Evolutionary conservation across 495 filamentous ascomycete genomes (phyloP).

Genomic region (Neurospora tetrasperma): DNA sequence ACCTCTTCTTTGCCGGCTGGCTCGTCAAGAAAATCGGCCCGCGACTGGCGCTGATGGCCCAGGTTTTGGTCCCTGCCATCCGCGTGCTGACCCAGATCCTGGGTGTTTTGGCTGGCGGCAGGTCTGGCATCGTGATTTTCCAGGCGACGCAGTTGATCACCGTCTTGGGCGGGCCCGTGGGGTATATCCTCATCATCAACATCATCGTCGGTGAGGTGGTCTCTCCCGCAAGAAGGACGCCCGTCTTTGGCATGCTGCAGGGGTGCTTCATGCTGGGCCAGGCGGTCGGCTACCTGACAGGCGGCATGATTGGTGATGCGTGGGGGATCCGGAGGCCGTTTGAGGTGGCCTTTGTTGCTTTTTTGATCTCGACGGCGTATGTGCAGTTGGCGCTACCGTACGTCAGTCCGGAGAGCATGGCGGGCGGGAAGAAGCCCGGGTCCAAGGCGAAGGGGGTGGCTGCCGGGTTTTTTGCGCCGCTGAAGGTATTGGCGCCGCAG

Average conservation of each 20-base stretch:
- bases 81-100: constrained; percentile 44
- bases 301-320: constrained; percentile 41
- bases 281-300: constrained; percentile 40
- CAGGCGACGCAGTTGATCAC: constrained; percentile 47
- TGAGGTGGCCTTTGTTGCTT: constrained; percentile 38
- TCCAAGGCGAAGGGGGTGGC: constrained; percentile 23
- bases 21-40: constrained; percentile 45
- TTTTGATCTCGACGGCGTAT: constrained; percentile 31
- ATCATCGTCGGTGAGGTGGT: constrained; percentile 42
- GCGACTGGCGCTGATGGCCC: constrained; percentile 38
- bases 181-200: constrained; percentile 47
- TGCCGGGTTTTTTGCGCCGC: constrained; percentile 40
- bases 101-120: constrained; percentile 40
- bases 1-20: constrained; percentile 49
- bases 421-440: constrained; percentile 14
- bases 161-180: constrained; percentile 45
- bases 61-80: constrained; percentile 41
- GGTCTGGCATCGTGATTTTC: constrained; percentile 43
- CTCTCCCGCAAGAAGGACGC: constrained; percentile 38
- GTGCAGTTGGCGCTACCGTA: constrained; percentile 28
- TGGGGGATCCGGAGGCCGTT: constrained; percentile 44
- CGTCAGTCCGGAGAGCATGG: constrained; percentile 27
- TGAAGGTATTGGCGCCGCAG: constrained; percentile 41
- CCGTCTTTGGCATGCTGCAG: constrained; percentile 41
- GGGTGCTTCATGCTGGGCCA: constrained; percentile 47